These are phyloP conservation scores for Aschersonia sp. DNA, from an alignment of 2,329 filamentous ascomycete species.

Conservation along the genomic window DNA sequence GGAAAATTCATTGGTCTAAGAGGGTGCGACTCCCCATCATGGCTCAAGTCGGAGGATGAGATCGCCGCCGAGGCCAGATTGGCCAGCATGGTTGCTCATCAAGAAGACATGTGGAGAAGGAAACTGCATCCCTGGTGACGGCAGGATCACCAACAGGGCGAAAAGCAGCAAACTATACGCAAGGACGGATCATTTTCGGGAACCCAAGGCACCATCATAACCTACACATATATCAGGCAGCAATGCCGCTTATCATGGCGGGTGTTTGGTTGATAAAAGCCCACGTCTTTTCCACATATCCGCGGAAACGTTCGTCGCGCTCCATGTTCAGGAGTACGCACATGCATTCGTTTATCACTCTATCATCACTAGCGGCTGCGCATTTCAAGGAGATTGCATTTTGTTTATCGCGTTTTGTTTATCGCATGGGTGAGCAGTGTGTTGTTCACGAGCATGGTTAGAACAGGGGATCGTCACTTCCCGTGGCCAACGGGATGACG, in stretches of 20 bases:
- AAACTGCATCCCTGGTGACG: constrained; percentile 23
- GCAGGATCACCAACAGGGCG: background rate
- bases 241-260: background rate
- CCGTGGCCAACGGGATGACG: too few species aligned
- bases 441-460: too few species aligned
- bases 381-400: background rate
- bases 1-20: constrained; percentile 60
- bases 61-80: constrained; percentile 27
- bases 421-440: too few species aligned
- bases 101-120: constrained; percentile 29
- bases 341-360: background rate
- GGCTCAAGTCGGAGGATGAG: constrained; percentile 30
- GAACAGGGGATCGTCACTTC: too few species aligned
- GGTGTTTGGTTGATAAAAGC: background rate
- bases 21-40: constrained; percentile 30
- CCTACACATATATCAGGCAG: background rate
- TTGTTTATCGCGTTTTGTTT: background rate
- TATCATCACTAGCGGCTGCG: background rate
- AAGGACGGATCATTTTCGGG: too few species aligned
- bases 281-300: background rate
- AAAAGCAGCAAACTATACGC: too few species aligned
- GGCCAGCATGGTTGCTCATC: constrained; percentile 16
- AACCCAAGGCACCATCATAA: background rate
- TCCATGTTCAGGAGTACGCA: background rate
- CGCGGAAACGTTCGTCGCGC: too few species aligned